These are phyloP conservation scores for Flaveria floridana DNA, from an alignment of 140 eudicot genomes.

Conservation along the genomic window DNA sequence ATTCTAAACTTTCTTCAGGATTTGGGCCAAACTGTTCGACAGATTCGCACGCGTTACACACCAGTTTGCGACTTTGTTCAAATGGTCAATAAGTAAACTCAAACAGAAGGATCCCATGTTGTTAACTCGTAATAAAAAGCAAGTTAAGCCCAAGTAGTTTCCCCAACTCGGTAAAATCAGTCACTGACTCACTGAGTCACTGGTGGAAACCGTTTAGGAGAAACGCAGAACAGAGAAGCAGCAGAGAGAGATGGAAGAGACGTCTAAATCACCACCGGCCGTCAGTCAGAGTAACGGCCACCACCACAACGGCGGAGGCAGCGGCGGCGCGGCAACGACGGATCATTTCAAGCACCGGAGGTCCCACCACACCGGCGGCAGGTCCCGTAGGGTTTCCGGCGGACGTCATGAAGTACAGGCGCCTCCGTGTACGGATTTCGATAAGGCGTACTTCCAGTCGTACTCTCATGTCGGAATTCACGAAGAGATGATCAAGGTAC, in stretches of 20 bases:
- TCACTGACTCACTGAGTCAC: neutral
- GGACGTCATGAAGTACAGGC: constrained; percentile 29
- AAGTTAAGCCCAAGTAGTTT: too few species aligned
- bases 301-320: constrained; percentile 33
- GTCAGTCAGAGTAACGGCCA: constrained; percentile 46
- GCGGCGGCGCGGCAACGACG: constrained; percentile 31
- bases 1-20: too few species aligned
- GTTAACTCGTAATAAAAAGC: too few species aligned
- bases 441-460: constrained; percentile 83
- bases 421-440: constrained; percentile 86
- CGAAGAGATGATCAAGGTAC: constrained; percentile 97
- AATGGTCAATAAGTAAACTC: too few species aligned
- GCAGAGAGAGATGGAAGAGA: constrained; percentile 30
- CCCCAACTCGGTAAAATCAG: neutral
- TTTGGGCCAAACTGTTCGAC: too few species aligned
- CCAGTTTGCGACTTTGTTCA: too few species aligned
- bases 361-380: constrained; percentile 43
- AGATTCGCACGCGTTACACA: too few species aligned
- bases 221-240: neutral
- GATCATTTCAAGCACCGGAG: constrained; percentile 40
- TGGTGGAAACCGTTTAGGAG: neutral
- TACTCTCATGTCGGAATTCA: constrained; percentile 94
- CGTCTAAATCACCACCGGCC: constrained; percentile 34
- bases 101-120: too few species aligned
- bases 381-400: constrained; percentile 51